Base-by-base conservation (phyloP, 2,329 filamentous ascomycete species). In the Fusarium algeriense region DNA sequence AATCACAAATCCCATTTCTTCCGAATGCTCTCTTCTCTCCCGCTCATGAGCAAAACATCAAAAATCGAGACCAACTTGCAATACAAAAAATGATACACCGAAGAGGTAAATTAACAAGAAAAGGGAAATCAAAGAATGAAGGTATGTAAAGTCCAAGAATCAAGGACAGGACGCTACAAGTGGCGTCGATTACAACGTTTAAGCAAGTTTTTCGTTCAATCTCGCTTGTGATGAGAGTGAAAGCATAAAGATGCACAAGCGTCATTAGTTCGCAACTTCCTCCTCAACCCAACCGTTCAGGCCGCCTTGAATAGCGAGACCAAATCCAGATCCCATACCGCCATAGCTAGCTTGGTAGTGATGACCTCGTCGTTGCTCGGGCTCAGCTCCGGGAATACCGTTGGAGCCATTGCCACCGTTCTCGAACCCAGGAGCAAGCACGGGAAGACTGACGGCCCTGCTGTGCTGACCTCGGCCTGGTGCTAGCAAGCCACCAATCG, bases 401-500 rank as follows among this genome's bases (percentile, higher is more conserved):
- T 83, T 84, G 43, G 85, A 84, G 79, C 85, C 87, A 69, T 82
- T 85, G 60, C 84, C 85, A 45, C 87, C 87, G 57, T 90, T 90
- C 80, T 90, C 88, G 59, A 90, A 89, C 19, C 87, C 88, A 20
- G 89, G 88, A 1, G 88, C 89, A 58, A 92, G 86, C 8, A 88
- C 89, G 3, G 96, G 96, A 77, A 99, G 85, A 79, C 94, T 97
- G 65, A 98, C 94, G 37, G 96, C 94, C 40, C 96, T 91, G 77
- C 90, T 95, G 81, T 91, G 89, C 69, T 88, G 88, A 35, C 86
- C 84, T 37, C 89, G 86, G 17, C 89, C 89, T 4, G 93, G 93
- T 5, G 93, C 92, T 54, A 96, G 87, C 40, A 97, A 88, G 11
- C 93, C 92, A 45, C 92, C 92, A 67, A 95, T 91, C 3, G 91